phyloP scores from a whole-genome alignment of 306 rosid species.

The Begonia peltatifolia region DNA sequence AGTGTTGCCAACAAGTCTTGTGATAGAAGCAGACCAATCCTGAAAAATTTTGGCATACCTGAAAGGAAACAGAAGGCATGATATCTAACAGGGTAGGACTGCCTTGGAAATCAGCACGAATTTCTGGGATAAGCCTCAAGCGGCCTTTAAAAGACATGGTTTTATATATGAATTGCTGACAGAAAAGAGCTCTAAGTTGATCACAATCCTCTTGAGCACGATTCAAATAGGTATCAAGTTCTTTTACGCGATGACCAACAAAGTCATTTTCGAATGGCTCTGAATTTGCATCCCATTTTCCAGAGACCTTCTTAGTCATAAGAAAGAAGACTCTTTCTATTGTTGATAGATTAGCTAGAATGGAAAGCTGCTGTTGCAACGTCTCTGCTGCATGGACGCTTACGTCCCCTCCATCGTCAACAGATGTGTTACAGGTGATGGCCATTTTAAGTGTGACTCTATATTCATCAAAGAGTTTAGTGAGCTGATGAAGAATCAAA shows the following conservation, averaged over 20 bases:
- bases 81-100: slow-evolving; percentile 13
- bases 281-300: slow-evolving; percentile 9
- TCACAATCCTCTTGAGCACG: slow-evolving; percentile 30
- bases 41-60: slow-evolving; percentile 24
- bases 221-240: slow-evolving; percentile 25
- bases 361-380: slow-evolving; percentile 38
- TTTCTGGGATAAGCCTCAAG: slow-evolving; percentile 16
- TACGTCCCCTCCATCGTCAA: slow-evolving; percentile 18
- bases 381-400: slow-evolving; percentile 33
- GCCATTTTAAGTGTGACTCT: slow-evolving; percentile 31
- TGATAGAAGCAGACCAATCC: not conserved
- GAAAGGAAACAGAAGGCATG: slow-evolving; percentile 46
- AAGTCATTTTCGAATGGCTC: slow-evolving; percentile 14
- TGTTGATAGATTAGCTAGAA: slow-evolving; percentile 52
- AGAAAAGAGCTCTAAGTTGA: slow-evolving; percentile 41
- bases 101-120: slow-evolving; percentile 13
- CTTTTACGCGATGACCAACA: slow-evolving; percentile 16
- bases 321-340: slow-evolving; percentile 22
- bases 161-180: slow-evolving; percentile 28
- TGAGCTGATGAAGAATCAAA: slow-evolving; percentile 31
- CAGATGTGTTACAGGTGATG: slow-evolving; percentile 18
- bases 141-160: slow-evolving; percentile 16
- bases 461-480: slow-evolving; percentile 40
- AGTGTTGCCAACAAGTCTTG: not conserved
- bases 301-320: slow-evolving; percentile 22